Evolutionary conservation across 805 yeast genomes (phyloP), one percentile per base, ranked within the genome.

Genomic region (Saccharomycopsis sp.): DNA sequence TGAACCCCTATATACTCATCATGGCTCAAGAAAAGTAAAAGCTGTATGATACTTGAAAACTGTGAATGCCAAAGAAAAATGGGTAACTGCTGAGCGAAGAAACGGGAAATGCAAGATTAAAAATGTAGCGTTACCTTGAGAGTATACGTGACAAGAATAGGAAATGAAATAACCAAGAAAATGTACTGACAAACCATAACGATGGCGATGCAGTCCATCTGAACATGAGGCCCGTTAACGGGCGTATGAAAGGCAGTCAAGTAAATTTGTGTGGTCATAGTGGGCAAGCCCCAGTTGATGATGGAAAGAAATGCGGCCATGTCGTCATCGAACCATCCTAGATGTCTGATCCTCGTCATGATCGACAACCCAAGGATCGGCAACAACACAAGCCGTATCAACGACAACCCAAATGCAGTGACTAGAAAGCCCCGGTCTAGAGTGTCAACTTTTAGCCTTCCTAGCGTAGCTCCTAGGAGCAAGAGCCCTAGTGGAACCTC

Each of bases 401-500:
- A 48, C 0, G 87, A 80, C 51, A 91, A 68, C 24, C 77, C 70
- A 2, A 82, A 67, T 0, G 92, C 87, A 0, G 92, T 80, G 66
- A 81, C 72, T 77, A 81, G 75, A 64, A 88, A 85, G 1, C 92
- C 92, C 14, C 75, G 73, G 5, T 88, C 85, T 68, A 91, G 73
- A 20, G 75, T 68, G 14, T 78, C 79, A 41, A 90, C 73, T 58
- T 80, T 73, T 51, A 92, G 76, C 54, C 97, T 74, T 1, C 97
- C 87, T 51, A 92, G 82, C 4, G 97, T 91, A 2, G 92, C 96
- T 1, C 99, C 99, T 24, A 94, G 71, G 53, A 94, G 68, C 54
- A 90, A 69, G 59, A 92, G 75, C 3, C 98, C 99, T 57, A 90
- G 73, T 1, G 97, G 98, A 37, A 92, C 98, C 50, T 89, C 84